Base-by-base conservation (phyloP, 2,329 filamentous ascomycete species). In the Penicillium corylophilum region DNA sequence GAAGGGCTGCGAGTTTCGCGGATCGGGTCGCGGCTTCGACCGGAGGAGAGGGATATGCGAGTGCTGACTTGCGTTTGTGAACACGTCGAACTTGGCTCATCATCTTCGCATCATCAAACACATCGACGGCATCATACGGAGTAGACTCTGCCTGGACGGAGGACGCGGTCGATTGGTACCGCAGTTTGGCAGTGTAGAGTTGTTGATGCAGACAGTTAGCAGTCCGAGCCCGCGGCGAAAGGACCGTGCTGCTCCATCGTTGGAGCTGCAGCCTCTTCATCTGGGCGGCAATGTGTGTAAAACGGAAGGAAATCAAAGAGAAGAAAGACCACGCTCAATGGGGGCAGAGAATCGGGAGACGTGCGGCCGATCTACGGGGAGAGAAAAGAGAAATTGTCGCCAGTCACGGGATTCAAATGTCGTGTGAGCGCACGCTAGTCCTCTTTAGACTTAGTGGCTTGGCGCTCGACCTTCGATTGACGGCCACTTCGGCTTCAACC, bases 1-100 rank as follows among this genome's bases (percentile, higher is more conserved):
- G 92, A 41, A 99, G 84, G 59, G 94, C 92, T 58, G 91, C 86
- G 63, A 99, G 87, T 78, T 96, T 97, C 56, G 91, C 86, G 42
- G 93, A 97, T 60, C 79, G 73, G 54, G 79, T 75, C 39, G 90
- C 88, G 60, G 80, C 80, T 64, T 82, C 76, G 60, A 85, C 84
- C 48, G 82, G 82, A 60, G 90, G 90, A 65, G 90, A 93, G 47
- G 89, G 88, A 58, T 87, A 78, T 56, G 74, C 71, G 50, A 74
- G 71, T 59, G 68, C 64, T 51, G 65, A 58, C 63, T 67, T 59
- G 63, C 62, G 62, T 54, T 63, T 57, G 54, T 67, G 54, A 46
- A 51, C 53, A 31, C 50, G 52, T 33, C 48, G 38, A 24, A 61
- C 63, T 64, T 57, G 61, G 56, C 47, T 64, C 49, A 52, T 51